Evolutionary conservation across 257 asterid genomes (phyloP), one percentile per base, ranked within the genome.

Genomic region (Lithospermum erythrorhizon): DNA sequence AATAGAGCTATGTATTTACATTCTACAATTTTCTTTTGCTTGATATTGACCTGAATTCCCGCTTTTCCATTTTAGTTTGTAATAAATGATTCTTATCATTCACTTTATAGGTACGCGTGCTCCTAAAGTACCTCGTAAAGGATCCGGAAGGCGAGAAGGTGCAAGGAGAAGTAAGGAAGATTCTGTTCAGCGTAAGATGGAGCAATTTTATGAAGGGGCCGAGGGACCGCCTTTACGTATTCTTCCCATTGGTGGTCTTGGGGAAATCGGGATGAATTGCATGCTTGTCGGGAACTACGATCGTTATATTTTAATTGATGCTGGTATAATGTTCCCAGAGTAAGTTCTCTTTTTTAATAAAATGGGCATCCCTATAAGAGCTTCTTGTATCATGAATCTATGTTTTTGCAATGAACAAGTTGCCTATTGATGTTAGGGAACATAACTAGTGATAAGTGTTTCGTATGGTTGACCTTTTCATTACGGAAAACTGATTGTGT

Each of bases 221-320:
- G 84, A 81, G 63, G 98, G 98, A 47, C 98, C 98, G 0, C 98
- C 97, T 62, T 69, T 89, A 62, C 93, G 98, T 25, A 57, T 93
- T 75, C 84, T 93, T 47, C 98, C 98, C 52, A 89, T 93, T 79
- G 98, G 98, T 37, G 98, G 98, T 64, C 76, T 93, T 58, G 97
- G 96, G 72, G 97, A 93, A 81, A 93, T 93, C 37, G 98, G 98
- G 81, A 93, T 93, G 98, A 93, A 93, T 67, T 93, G 98, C 84
- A 93, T 93, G 98, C 89, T 93, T 17, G 86, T 93, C 30, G 98
- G 98, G 57, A 86, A 89, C 76, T 84, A 81, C 73, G 97, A 93
- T 63, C 86, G 98, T 53, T 93, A 93, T 80, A 84, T 93, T 73
- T 75, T 93, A 76, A 81, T 93, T 57, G 98, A 93, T 79, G 97